Evolutionary conservation across 805 yeast genomes (phyloP).

Genomic region (Metschnikowia bowlesiae): DNA sequence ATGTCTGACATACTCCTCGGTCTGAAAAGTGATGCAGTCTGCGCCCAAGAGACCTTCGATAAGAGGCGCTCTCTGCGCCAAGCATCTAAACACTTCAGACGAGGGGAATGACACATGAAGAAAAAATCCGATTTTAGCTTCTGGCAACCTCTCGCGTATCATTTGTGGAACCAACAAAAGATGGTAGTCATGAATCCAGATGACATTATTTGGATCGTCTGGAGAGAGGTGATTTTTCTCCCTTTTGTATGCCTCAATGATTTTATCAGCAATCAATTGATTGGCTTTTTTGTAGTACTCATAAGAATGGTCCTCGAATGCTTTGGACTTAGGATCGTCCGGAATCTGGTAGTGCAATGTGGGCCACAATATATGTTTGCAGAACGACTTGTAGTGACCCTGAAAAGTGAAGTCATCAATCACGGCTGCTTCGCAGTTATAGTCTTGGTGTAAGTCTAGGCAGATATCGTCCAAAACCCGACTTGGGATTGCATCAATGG

Average conservation of each 20-base stretch:
- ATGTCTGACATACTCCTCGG: conserved; percentile 89
- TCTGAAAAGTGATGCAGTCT: conserved; percentile 83
- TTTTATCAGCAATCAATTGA: conserved; percentile 71
- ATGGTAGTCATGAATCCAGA: conserved; percentile 96
- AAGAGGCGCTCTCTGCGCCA: conserved; percentile 78
- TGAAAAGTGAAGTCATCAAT: conserved; percentile 76
- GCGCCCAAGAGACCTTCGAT: conserved; percentile 86
- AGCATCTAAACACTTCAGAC: conserved; percentile 88
- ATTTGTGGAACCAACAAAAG: conserved; percentile 78
- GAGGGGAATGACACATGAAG: conserved; percentile 94
- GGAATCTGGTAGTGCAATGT: conserved; percentile 91
- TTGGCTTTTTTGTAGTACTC: conserved; percentile 72
- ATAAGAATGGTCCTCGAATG: conserved; percentile 96
- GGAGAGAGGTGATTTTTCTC: conserved; percentile 48
- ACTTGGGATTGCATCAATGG: conserved; percentile 74
- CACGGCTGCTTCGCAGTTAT: conserved; percentile 60
- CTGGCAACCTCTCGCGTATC: conserved; percentile 71
- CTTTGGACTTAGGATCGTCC: conserved; percentile 88
- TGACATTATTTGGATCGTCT: conserved; percentile 50
- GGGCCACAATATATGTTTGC: conserved; percentile 96
- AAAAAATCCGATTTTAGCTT: conserved; percentile 87
- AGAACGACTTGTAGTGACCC: conserved; percentile 87
- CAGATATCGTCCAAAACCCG: conserved; percentile 53
- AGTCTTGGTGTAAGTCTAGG: conserved; percentile 41
- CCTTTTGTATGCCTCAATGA: conserved; percentile 52